These are phyloP conservation scores for Diaporthe sp. DNA, from an alignment of 2,329 filamentous ascomycete species.

Conservation along the genomic window DNA sequence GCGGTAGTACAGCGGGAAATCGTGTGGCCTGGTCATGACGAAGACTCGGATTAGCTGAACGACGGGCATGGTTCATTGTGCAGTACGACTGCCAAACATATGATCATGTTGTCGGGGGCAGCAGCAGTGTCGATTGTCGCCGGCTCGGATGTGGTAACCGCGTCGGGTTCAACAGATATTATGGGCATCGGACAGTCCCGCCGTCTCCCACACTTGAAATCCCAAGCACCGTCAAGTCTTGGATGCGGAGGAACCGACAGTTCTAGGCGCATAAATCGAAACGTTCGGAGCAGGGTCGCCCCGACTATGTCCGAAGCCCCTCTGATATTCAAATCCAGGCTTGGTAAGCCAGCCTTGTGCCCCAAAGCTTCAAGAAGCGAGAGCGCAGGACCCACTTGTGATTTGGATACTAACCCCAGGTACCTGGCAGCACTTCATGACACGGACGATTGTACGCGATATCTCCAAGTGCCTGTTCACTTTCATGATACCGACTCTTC, in stretches of 20 bases:
- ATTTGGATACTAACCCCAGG: not conserved
- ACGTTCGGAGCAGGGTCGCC: not conserved
- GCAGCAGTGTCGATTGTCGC: not conserved
- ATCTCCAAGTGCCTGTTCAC: not conserved
- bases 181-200: not conserved
- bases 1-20: conserved; percentile 64
- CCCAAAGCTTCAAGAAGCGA: not conserved
- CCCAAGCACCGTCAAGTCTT: not conserved
- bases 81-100: not conserved
- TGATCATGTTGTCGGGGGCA: not conserved
- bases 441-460: not conserved
- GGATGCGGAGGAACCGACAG: not conserved
- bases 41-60: conserved; percentile 52
- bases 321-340: not conserved
- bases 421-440: not conserved
- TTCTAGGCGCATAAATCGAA: no score
- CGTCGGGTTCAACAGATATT: no score
- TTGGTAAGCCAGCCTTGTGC: not conserved
- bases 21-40: conserved; percentile 69
- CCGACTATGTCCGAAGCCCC: not conserved
- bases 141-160: not conserved
- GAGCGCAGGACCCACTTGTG: not conserved
- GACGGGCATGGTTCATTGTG: not conserved
- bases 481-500: not conserved
- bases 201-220: not conserved